A percentile compares a stretch with the other conserved stretches of the same genome.
phyloP scores from a whole-genome alignment of 257 asterid genomes.

The Rhazya stricta region DNA sequence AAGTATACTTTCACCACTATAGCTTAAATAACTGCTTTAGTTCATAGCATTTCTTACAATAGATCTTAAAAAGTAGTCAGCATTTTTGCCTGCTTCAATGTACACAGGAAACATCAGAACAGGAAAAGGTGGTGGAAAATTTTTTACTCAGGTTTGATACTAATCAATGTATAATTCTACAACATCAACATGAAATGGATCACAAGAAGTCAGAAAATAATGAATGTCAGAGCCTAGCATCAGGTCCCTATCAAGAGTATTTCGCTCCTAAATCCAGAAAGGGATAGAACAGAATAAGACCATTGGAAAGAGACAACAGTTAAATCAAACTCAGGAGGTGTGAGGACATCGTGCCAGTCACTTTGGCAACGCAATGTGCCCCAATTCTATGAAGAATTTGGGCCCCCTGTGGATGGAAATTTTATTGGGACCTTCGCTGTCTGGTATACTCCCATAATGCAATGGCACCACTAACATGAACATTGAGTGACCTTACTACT shows the following conservation, averaged over 20 bases:
- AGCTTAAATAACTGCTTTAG: background rate
- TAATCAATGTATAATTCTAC: background rate
- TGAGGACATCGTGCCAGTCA: background rate
- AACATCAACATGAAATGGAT: background rate
- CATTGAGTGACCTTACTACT: conserved; percentile 86
- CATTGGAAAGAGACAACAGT: background rate
- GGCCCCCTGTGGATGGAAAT: background rate
- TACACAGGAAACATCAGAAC: background rate
- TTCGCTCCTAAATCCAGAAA: background rate
- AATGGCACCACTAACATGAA: conserved; percentile 96
- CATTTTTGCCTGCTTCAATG: background rate
- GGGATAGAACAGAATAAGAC: background rate
- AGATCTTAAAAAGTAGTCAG: background rate
- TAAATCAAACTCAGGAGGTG: background rate
- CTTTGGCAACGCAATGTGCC: background rate
- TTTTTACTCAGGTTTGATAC: background rate
- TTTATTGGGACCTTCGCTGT: conserved; percentile 48
- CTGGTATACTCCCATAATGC: conserved; percentile 98
- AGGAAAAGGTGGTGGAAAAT: background rate
- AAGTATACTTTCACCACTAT: background rate
- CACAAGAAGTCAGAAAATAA: background rate
- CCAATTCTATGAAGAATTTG: background rate
- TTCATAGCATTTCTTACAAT: background rate
- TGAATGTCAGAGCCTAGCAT: background rate
- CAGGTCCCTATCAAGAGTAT: background rate